Evolutionary conservation across 2,329 filamentous ascomycete species (phyloP).

Genomic region (Chaetomiaceae sp.): DNA sequence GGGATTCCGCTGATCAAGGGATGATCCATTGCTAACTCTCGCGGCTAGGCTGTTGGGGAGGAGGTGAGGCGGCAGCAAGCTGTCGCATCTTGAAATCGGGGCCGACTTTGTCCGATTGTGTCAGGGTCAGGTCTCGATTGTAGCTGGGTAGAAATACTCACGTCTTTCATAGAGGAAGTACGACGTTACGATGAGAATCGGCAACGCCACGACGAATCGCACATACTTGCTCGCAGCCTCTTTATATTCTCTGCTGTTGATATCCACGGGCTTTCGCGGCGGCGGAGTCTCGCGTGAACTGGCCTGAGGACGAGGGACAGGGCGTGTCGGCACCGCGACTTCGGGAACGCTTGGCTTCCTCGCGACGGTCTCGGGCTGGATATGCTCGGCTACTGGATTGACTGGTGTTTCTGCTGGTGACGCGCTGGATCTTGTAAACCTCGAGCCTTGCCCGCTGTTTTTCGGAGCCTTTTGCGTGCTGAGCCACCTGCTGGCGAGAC

Average conservation of each 20-base stretch:
- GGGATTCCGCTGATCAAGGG: not conserved
- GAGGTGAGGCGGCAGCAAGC: not conserved
- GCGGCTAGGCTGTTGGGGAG: not conserved
- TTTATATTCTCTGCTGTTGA: slow-evolving; percentile 39
- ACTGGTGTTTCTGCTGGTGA: not conserved
- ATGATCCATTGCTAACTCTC: not conserved
- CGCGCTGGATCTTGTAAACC: not conserved
- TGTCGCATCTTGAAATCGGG: not conserved
- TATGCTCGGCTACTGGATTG: not conserved
- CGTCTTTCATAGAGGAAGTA: slow-evolving; percentile 49
- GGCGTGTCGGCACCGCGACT: no score
- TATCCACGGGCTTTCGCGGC: slow-evolving; percentile 26
- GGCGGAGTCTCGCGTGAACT: not conserved
- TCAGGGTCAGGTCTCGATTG: no score
- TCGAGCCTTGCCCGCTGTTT: not conserved
- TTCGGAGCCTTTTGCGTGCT: not conserved
- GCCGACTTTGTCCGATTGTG: no score
- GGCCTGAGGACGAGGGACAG: not conserved
- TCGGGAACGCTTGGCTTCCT: no score
- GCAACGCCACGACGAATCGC: slow-evolving; percentile 46
- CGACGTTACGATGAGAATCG: slow-evolving; percentile 51
- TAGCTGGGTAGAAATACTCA: slow-evolving; percentile 30
- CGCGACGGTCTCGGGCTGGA: no score
- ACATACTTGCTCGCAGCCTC: slow-evolving; percentile 42
- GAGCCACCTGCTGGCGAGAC: not conserved